Evolutionary conservation across 2,329 filamentous ascomycete species (phyloP), one percentile per base, ranked within the genome.

Genomic region (Alternaria consortialis): DNA sequence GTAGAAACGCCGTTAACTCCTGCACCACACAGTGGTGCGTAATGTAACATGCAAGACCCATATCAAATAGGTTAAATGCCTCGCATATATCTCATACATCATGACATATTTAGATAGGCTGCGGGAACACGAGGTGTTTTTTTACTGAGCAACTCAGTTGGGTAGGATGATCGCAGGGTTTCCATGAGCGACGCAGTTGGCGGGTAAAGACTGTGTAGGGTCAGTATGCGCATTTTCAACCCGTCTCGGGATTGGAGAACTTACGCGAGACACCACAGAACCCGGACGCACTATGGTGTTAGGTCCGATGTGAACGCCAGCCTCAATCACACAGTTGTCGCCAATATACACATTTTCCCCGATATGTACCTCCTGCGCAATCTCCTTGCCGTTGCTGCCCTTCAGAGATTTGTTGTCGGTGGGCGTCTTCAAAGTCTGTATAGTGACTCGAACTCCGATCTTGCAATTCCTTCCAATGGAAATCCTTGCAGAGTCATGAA

Each of bases 401-500:
- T 91, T 88, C 23, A 92, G 86, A 65, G 87, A 85, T 75, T 90
- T 88, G 29, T 90, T 88, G 74, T 96, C 92, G 13, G 89, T 88
- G 42, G 89, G 88, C 50, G 91, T 84, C 42, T 88, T 90, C 34
- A 90, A 88, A 15, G 91, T 93, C 74, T 93, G 91, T 67, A 98
- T 91, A 65, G 88, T 94, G 58, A 97, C 94, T 68, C 94, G 92
- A 0, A 92, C 91, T 2, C 93, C 93, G 66, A 87, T 80, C 54
- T 81, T 86, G 53, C 87, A 88, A 60, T 91, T 88, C 63, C 92
- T 87, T 3, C 94, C 94, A 71, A 98, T 93, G 47, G 84, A 88
- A 62, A 98, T 91, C 65, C 89, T 85, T 75, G 90, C 91, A n/a
- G 93, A 90, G 76, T 99, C 95, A 57, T 94, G 88, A 73, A 98